These are phyloP conservation scores for Trifolium fragiferum DNA, from an alignment of 306 rosid species.

Conservation along the genomic window DNA sequence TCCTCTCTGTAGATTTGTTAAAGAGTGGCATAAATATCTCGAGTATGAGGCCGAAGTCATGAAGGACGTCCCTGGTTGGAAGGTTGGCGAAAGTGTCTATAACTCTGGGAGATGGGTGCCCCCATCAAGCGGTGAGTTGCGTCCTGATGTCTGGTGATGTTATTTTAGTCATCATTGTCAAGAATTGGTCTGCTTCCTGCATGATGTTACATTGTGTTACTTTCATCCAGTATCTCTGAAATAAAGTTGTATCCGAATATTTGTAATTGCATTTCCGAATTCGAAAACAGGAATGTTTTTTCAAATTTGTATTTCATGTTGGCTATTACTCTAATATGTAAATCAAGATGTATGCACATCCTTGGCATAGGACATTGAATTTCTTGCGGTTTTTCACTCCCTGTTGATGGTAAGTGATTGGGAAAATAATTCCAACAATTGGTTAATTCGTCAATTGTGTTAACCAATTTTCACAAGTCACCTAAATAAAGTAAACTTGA, in stretches of 20 bases:
- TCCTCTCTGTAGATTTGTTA: constrained; percentile 69
- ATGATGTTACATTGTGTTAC: constrained; percentile 43
- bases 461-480: constrained; percentile 3
- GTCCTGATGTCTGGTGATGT: constrained; percentile 94
- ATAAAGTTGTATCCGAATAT: constrained; percentile 59
- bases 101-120: constrained; percentile 97
- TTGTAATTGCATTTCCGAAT: constrained; percentile 36
- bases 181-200: constrained; percentile 34
- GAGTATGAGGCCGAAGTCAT: constrained; percentile 96
- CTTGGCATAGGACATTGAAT: background rate
- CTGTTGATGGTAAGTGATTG: background rate
- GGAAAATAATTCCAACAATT: constrained; percentile 9
- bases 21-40: constrained; percentile 96
- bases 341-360: constrained; percentile 24
- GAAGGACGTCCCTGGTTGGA: constrained; percentile 99
- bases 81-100: constrained; percentile 93
- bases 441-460: background rate
- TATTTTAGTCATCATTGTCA: constrained; percentile 39
- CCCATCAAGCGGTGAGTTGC: constrained; percentile 91
- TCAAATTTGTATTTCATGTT: constrained; percentile 18
- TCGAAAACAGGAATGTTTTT: constrained; percentile 31
- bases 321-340: constrained; percentile 8
- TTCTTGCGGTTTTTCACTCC: background rate
- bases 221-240: constrained; percentile 44
- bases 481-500: background rate